phyloP scores from a whole-genome alignment of 495 filamentous ascomycete genomes.

The Penicillium canariense region DNA sequence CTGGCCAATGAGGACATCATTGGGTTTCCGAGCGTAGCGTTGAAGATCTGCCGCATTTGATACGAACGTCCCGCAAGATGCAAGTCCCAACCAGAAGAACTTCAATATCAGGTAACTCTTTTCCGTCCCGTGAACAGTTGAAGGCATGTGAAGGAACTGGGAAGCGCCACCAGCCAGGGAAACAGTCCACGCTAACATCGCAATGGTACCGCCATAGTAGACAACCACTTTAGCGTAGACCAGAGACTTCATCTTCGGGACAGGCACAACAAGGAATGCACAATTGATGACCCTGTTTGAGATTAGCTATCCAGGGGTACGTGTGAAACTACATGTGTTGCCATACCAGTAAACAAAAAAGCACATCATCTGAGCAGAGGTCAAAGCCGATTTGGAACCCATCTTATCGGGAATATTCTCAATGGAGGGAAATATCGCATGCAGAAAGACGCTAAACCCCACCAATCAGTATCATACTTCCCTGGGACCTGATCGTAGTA shows the following conservation, averaged over 20 bases:
- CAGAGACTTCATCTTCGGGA: constrained; percentile 26
- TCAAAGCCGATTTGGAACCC: not conserved
- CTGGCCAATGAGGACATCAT: constrained; percentile 35
- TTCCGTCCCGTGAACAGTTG: constrained; percentile 27
- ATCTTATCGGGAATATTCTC: not conserved
- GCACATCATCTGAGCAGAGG: not conserved
- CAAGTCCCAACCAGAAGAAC: constrained; percentile 36
- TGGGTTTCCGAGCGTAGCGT: constrained; percentile 33
- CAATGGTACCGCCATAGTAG: constrained; percentile 30
- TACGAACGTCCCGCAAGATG: constrained; percentile 45
- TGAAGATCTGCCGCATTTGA: constrained; percentile 48
- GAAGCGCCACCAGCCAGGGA: constrained; percentile 27
- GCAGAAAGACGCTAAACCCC: constrained; percentile 32
- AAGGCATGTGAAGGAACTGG: constrained; percentile 22
- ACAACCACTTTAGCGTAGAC: constrained; percentile 36
- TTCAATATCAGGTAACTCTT: constrained; percentile 33
- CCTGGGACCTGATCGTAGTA: not conserved
- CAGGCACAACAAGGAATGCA: not conserved
- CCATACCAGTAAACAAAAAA: not conserved
- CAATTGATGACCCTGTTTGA: not conserved
- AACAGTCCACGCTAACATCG: constrained; percentile 36
- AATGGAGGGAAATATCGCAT: constrained; percentile 32
- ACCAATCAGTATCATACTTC: not conserved
- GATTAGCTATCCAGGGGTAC: not conserved
- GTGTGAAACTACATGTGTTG: not conserved